Conservation (phyloP, 257 asterid species). For the Verbena officinalis region DNA sequence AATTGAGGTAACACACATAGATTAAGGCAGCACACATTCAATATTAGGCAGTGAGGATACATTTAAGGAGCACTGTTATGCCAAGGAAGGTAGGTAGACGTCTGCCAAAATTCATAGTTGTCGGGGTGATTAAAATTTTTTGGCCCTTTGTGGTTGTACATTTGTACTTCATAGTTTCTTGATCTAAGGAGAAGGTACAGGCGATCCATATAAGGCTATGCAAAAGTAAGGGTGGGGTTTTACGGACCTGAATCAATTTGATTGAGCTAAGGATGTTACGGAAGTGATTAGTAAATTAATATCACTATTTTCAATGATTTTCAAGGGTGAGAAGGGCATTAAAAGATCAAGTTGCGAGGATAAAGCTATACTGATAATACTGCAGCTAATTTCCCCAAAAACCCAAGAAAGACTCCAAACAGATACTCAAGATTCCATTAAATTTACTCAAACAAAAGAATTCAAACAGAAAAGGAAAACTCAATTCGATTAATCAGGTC, state of each 20-base stretch:
- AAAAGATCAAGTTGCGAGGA: not conserved
- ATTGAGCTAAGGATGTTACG: not conserved
- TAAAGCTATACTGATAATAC: slow-evolving; percentile 11
- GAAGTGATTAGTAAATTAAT: not conserved
- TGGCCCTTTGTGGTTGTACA: not conserved
- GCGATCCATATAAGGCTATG: not conserved
- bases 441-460: slow-evolving; percentile 1
- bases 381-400: not conserved
- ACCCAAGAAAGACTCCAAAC: slow-evolving; percentile 9
- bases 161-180: not conserved
- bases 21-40: no score
- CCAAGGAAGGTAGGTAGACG: not conserved
- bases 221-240: not conserved
- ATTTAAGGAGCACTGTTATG: not conserved
- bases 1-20: not conserved
- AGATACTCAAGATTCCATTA: not conserved
- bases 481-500: not conserved
- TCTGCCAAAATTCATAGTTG: not conserved
- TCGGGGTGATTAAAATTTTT: not conserved
- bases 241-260: not conserved
- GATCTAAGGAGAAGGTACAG: not conserved
- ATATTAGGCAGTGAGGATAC: not conserved
- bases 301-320: slow-evolving; percentile 6
- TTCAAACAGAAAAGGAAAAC: slow-evolving; percentile 1
- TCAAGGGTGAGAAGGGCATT: slow-evolving; percentile 14